Evolutionary conservation across 495 filamentous ascomycete species (phyloP), one percentile per base, ranked within the genome.

Genomic region (Aspergillus sclerotiicarbonarius): DNA sequence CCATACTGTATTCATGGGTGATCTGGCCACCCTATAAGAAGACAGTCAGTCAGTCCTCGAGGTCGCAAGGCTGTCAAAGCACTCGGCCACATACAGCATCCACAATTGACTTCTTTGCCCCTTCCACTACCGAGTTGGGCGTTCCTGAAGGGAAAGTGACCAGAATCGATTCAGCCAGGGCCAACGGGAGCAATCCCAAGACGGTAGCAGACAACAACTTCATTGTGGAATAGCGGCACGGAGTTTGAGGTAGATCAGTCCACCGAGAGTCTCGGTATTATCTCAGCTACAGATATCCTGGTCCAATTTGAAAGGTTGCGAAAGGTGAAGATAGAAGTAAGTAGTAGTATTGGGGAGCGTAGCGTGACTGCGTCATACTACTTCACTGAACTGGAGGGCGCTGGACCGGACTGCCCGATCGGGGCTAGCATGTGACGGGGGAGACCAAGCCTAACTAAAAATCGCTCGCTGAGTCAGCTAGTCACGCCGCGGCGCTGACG

Each of bases 71-170:
- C 25, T 48, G 32, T 53, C 53, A 39, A 29, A 25, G 13, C 29
- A 30, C 18, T 30, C 21, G 29, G 51, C 25, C 51, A 61, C 88
- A 73, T 62, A 90, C 90, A 39, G 87, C 85, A 53, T 84, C 76
- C 25, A 72, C 71, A 62, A 96, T 84, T 0, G 84, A 84, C 32
- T 86, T 73, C 76, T 86, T 95, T 37, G 88, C 90, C 50, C 88
- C 66, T 13, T 82, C 72, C 20, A 96, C 63, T 18, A 94, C 76
- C 21, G 76, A 80, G 53, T 87, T 77, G 15, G 92, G 88, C 7
- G 90, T 93, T 50, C 85, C 79, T 39, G 83, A 74, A 21, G 87
- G 85, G 68, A 90, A 96, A 64, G 82, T 89, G 66, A 96, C 79
- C 58, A 96, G 82, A 51, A 93, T 83, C 49, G 87, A 83, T 65